These are phyloP conservation scores for Sherardia arvensis DNA, from an alignment of 257 asterid species.

Conservation along the genomic window DNA sequence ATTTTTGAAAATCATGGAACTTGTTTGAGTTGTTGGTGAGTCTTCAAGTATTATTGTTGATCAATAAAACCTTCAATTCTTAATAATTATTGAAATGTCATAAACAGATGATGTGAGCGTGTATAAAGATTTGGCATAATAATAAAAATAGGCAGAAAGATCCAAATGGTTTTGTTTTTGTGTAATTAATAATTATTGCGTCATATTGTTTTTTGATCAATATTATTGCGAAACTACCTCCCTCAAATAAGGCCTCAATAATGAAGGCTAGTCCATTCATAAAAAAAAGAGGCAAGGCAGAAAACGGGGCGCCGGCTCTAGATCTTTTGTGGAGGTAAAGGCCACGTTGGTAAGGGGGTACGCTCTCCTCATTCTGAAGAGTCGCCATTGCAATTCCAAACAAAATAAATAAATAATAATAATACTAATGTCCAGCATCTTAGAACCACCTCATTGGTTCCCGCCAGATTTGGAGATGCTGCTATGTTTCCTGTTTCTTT, in stretches of 20 bases:
- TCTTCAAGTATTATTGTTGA: no score
- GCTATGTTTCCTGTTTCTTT: not conserved
- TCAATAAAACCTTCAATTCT: no score
- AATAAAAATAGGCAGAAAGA: no score
- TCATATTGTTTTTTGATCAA: not conserved
- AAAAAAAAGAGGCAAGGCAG: not conserved
- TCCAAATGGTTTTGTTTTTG: no score
- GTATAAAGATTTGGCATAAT: no score
- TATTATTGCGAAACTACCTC: no score
- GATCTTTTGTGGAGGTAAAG: not conserved
- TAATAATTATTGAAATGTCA: no score
- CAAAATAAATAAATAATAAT: not conserved
- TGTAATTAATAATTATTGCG: no score
- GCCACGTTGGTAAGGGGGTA: not conserved
- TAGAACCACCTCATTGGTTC: not conserved
- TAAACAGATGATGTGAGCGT: no score
- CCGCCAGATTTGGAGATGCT: not conserved
- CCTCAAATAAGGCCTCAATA: not conserved
- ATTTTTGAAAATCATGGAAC: no score
- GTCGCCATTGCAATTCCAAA: not conserved
- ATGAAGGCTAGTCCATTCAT: not conserved
- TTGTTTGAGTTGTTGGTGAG: no score
- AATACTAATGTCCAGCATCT: conserved; percentile 3
- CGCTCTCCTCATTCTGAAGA: conserved; percentile 4
- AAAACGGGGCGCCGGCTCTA: not conserved